phyloP scores from a whole-genome alignment of 331 rosid genomes.

The Malus hybrid region DNA sequence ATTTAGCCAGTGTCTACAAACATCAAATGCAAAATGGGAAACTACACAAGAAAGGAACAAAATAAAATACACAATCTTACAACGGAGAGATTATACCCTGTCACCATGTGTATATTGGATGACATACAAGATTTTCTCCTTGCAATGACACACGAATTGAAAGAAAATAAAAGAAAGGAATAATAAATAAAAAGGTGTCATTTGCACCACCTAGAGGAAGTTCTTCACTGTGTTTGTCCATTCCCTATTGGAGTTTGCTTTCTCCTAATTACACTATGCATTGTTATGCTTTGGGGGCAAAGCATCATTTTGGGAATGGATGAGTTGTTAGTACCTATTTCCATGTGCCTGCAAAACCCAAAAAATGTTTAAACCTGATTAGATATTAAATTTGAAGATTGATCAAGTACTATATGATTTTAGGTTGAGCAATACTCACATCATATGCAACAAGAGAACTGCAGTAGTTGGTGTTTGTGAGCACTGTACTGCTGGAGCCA shows the following conservation, averaged over 20 bases:
- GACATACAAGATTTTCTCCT: not conserved
- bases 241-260: not conserved
- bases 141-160: conserved; percentile 14
- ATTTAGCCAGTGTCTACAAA: conserved; percentile 3
- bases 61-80: conserved; percentile 4
- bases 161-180: not conserved
- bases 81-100: not conserved
- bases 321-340: conserved; percentile 16
- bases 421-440: conserved; percentile 40
- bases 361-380: not conserved
- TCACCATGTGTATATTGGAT: not conserved
- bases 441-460: conserved; percentile 55
- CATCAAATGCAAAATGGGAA: not conserved
- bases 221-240: not conserved
- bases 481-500: conserved; percentile 69
- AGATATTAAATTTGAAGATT: not conserved
- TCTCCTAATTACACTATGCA: not conserved
- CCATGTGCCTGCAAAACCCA: conserved; percentile 14
- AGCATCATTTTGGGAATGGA: conserved; percentile 7
- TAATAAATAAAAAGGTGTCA: not conserved
- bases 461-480: conserved; percentile 63
- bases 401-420: not conserved
- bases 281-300: not conserved
- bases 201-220: not conserved
- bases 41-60: conserved; percentile 17